Evolutionary conservation across 495 filamentous ascomycete species (phyloP).

Genomic region (Aspergillus ellipticus): DNA sequence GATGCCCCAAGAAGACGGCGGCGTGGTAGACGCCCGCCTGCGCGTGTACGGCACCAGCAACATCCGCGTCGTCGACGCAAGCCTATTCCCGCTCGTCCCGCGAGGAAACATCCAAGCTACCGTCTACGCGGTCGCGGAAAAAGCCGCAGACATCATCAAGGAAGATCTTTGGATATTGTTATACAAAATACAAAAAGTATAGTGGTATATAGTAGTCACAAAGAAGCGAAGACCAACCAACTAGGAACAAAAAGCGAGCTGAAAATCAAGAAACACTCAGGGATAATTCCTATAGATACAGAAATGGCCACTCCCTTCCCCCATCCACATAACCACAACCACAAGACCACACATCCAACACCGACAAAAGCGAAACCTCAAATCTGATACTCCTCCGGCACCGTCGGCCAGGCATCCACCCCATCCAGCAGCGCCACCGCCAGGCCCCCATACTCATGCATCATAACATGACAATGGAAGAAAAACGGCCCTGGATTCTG

Average conservation of each 20-base stretch:
- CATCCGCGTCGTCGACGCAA: conserved; percentile 52
- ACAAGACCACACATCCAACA: too few species aligned
- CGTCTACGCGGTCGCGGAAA: conserved; percentile 59
- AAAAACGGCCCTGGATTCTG: conserved; percentile 47
- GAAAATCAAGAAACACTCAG: too few species aligned
- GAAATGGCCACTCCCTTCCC: too few species aligned
- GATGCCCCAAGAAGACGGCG: conserved; percentile 52
- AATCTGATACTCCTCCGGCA: too few species aligned
- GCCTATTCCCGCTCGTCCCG: conserved; percentile 55
- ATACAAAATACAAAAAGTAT: too few species aligned
- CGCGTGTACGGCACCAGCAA: conserved; percentile 46
- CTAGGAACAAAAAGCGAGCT: too few species aligned
- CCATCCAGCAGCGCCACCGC: conserved; percentile 47
- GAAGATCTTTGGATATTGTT: conserved; percentile 12
- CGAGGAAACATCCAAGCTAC: conserved; percentile 48
- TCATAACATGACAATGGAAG: conserved; percentile 53
- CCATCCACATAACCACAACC: too few species aligned
- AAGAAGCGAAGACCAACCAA: too few species aligned
- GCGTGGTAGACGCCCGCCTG: conserved; percentile 41
- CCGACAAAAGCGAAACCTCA: too few species aligned
- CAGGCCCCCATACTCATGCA: conserved; percentile 48
- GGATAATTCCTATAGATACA: too few species aligned
- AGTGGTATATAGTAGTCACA: too few species aligned
- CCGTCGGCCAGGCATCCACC: conserved; percentile 42
- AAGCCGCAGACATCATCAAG: conserved; percentile 41